Evolutionary conservation across 1,284 basidiomycete genomes (phyloP), one percentile per base, ranked within the genome.

Genomic region (Veloporphyrellus conicus): DNA sequence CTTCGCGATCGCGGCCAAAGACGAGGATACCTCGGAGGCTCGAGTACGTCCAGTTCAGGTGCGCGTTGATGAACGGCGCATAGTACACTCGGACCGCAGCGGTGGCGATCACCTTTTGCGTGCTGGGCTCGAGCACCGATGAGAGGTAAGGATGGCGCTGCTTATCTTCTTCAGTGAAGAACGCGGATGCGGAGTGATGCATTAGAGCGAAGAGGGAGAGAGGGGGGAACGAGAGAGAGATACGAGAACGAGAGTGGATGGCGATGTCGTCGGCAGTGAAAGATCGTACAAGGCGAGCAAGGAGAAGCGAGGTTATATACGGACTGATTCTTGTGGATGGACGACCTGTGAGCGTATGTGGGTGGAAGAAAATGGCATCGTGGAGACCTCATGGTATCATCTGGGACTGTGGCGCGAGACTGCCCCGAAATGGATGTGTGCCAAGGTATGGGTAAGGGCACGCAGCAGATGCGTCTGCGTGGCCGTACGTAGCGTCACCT

Each of bases 21-120:
- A 84, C 77, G 27, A 91, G 71, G 15, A 80, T 82, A 11, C 90
- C 90, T 52, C 77, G 76, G 47, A 87, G 72, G 18, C 85, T 84
- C 9, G 84, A 77, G 60, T 81, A 90, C 20, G 70, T 71, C 90
- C 90, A 93, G 47, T 81, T 78, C 49, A 70, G 37, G 52, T 62
- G 56, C 47, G 70, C 63, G 16, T 70, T 66, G 43, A 67, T 69
- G 54, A 80, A 77, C 9, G 76, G 70, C 7, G 77, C 72, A 57
- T 81, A 78, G 58, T 82, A 82, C 37, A 82, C 67, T 48, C 76
- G 71, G 29, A 66, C 65, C 35, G 63, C 62, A 56, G 63, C 63
- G 3, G 63, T 65, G 27, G 63, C 63, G 60, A 65, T 65, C 53
- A 65, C 63, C 42, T 65, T 65, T 33, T 65, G 67, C 29, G 60